Evolutionary conservation across 2,329 filamentous ascomycete species (phyloP), one percentile per base, ranked within the genome.

Genomic region (Coniochaeta sp.): DNA sequence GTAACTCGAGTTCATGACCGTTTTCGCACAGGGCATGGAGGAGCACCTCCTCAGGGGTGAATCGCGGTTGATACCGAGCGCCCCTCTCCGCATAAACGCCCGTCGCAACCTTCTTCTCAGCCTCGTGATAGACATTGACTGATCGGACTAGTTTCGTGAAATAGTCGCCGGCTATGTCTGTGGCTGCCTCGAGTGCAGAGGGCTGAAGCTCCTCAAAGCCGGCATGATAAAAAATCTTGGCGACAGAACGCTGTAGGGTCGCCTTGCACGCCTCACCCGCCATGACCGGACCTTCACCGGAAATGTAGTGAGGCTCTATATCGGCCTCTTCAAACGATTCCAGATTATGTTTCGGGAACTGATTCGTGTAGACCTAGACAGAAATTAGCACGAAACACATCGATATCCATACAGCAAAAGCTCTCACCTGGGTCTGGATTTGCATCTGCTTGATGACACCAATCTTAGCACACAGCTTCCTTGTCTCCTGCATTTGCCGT

Each of bases 401-500:
- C 2, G 54, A 34, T 47, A 12, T 59, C 12, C 42, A 2, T 3
- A 30, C 6, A 34, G 22, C 7, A 12, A 19, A n/a, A 28, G 36
- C 78, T 71, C 68, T 44, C 84, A 91, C 90, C 83, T 97, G 95
- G 58, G 92, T 91, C 73, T 99, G 95, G 59, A 98, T 86, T 75
- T 99, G 95, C 95, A 99, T 99, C 77, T 99, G 95, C 78, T 98
- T 99, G 72, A 99, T 95, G 63, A 99, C 91, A 56, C 91, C 89
- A 71, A 99, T 96, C 76, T 98, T 99, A 12, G 92, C 92, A 68
- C 92, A 96, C 32, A 99, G 83, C 71, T 97, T 98, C 66, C 95
- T 84, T 0, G 95, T 99, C 69, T 98, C 93, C 73, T 99, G 95
- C 82, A 99, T 93, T 71, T 97, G 93, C 62, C 86, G 86, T 74